Evolutionary conservation across 805 yeast species (phyloP), one percentile per base, ranked within the genome.

Genomic region (Kluyveromyces aestuarii): DNA sequence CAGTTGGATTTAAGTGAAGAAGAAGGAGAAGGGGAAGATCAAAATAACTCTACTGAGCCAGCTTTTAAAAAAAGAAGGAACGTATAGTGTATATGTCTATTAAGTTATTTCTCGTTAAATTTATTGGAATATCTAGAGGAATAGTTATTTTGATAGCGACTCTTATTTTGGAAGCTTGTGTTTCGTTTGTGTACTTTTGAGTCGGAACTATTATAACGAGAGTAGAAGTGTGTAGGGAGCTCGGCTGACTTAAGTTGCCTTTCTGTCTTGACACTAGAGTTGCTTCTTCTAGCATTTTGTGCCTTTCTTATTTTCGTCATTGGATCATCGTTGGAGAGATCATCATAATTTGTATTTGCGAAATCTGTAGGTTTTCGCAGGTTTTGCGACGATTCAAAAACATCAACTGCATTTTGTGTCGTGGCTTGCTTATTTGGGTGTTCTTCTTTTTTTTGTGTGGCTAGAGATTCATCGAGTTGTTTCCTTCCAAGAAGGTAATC

Each of bases 1-100:
- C 35, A 47, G n/a, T 18, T 50, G 4, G 52, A 44, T 14, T 36
- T 43, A 14, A 77, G 81, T 54, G 84, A 73, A 36, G 80, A 77
- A n/a, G 77, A 75, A 36, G 74, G 69, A 16, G 67, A 59, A 16
- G 67, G 58, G 11, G 53, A 48, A 35, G 48, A 39, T 40, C 47
- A 50, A 30, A 59, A 55, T 1, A 63, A 54, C 18, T 27, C 27
- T 27, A 6, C 27, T 7, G 17, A 11, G 3, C 39, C 30, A 38
- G 27, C 45, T 27, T 33, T 35, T 18, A 38, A 11, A 27, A 41
- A 47, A 39, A 46, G 36, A 16, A 21, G 25, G n/a, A 40, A 37
- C n/a, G 16, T 27, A 8, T n/a, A 44, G 18, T 30, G 27, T 27
- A 40, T 11, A 13, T 19, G 21, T n/a, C 17, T 33, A 16, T 17